phyloP scores from a whole-genome alignment of 192 early-diverging fungal genomes.

The Backusella mclennaniae region DNA sequence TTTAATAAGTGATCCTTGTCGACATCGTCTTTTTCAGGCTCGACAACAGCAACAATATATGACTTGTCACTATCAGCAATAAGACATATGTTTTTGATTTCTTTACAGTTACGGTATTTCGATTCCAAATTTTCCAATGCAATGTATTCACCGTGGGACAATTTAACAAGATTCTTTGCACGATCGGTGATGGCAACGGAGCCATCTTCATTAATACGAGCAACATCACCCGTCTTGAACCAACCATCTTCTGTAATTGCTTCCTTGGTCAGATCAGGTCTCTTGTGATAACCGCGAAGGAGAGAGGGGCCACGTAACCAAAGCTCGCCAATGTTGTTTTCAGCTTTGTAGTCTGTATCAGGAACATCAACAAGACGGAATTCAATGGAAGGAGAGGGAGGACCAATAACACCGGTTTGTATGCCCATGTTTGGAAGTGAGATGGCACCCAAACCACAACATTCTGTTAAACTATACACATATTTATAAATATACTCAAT shows the following conservation, averaged over 20 bases:
- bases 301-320: constrained; percentile 61
- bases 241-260: constrained; percentile 54
- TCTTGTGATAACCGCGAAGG: constrained; percentile 52
- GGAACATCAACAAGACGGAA: constrained; percentile 59
- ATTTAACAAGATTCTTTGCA: constrained; percentile 80
- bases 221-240: constrained; percentile 56
- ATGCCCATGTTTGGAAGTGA: constrained; percentile 45
- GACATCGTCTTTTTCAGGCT: constrained; percentile 46
- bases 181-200: constrained; percentile 75
- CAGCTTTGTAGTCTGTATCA: constrained; percentile 52
- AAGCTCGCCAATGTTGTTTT: constrained; percentile 59
- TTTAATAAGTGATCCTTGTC: constrained; percentile 49
- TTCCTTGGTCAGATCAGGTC: constrained; percentile 45
- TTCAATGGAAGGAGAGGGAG: constrained; percentile 60
- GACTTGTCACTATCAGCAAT: constrained; percentile 64
- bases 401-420: constrained; percentile 55
- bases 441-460: constrained; percentile 51
- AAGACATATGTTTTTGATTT: constrained; percentile 75
- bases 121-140: constrained; percentile 55
- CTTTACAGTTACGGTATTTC: constrained; percentile 67
- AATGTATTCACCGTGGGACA: constrained; percentile 74
- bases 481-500: not conserved
- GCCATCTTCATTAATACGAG: constrained; percentile 39
- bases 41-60: constrained; percentile 69
- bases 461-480: constrained; percentile 58